A percentile compares a stretch with the other conserved stretches of the same genome.
Evolutionary conservation across 148 eudicot genomes (phyloP).

Genomic region (Cornus florida): DNA sequence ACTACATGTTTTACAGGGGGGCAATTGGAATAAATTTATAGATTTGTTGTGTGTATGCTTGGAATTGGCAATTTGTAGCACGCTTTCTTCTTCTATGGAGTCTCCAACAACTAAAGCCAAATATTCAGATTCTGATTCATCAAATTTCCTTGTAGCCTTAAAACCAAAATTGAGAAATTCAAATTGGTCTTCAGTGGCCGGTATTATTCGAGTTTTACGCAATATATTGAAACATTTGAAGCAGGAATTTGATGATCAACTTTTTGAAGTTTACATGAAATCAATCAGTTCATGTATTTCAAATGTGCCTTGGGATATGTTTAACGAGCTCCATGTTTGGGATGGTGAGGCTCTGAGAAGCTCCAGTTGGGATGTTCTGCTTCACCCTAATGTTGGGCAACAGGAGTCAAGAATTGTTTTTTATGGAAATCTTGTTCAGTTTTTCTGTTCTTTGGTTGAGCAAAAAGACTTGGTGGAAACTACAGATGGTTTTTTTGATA

Average conservation of each 20-base stretch:
- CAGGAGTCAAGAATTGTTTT: constrained; percentile 38
- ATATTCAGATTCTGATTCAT: constrained; percentile 18
- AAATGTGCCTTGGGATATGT: constrained; percentile 53
- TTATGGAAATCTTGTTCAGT: constrained; percentile 67
- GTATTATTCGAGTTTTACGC: constrained; percentile 51
- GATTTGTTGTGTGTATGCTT: constrained; percentile 50
- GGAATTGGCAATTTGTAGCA: constrained; percentile 44
- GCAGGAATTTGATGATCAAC: constrained; percentile 38
- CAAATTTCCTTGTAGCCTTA: constrained; percentile 15
- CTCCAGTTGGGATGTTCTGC: constrained; percentile 15
- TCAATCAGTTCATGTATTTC: constrained; percentile 31
- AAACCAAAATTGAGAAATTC: constrained; percentile 32
- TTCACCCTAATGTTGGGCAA: constrained; percentile 15
- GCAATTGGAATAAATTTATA: constrained; percentile 43
- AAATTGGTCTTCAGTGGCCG: constrained; percentile 57
- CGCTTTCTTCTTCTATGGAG: constrained; percentile 29
- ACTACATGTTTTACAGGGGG: constrained; percentile 40
- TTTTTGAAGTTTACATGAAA: constrained; percentile 32
- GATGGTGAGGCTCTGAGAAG: constrained; percentile 13
- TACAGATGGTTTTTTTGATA: constrained; percentile 20
- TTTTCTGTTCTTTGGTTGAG: constrained; percentile 62
- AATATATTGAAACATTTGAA: constrained; percentile 53
- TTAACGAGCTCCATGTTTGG: constrained; percentile 25
- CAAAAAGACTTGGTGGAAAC: constrained; percentile 25
- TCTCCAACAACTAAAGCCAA: constrained; percentile 17